Evolutionary conservation across 192 early-diverging fungal genomes (phyloP).

Genomic region (Spizellomyces punctatus): DNA sequence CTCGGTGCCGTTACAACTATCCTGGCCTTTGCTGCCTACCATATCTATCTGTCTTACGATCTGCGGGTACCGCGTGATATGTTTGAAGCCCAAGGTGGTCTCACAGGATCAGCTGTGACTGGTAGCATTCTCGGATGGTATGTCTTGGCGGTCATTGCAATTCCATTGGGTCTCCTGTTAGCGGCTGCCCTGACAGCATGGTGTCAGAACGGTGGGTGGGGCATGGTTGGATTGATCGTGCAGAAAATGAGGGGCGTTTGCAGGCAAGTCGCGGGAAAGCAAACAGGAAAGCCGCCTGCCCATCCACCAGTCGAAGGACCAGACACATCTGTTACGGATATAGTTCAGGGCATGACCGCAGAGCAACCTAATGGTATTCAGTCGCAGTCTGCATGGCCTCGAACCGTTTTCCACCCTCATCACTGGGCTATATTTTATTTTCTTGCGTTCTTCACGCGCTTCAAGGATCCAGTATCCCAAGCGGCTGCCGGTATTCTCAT

Average conservation of each 20-base stretch:
- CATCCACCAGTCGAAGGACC: neutral
- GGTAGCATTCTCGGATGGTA: neutral
- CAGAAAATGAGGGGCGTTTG: too few species aligned
- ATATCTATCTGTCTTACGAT: neutral
- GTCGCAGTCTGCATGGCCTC: neutral
- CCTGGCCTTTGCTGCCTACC: neutral
- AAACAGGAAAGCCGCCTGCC: neutral
- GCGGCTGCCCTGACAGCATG: neutral
- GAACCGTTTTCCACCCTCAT: neutral
- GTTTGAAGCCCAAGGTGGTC: neutral
- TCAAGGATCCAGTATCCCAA: neutral
- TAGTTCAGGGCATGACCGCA: neutral
- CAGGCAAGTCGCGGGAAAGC: neutral
- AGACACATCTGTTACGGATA: neutral
- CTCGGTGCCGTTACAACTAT: neutral
- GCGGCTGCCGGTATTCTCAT: neutral
- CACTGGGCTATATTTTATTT: conserved; percentile 3
- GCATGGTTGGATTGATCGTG: too few species aligned
- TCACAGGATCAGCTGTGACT: neutral
- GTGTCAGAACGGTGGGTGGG: neutral
- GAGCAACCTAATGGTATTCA: neutral
- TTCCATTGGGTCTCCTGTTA: neutral
- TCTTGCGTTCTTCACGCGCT: neutral
- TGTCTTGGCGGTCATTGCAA: neutral
- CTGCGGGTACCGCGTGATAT: neutral